These are phyloP conservation scores for Penicillium sp. DNA, from an alignment of 2,329 filamentous ascomycete species.

Conservation along the genomic window DNA sequence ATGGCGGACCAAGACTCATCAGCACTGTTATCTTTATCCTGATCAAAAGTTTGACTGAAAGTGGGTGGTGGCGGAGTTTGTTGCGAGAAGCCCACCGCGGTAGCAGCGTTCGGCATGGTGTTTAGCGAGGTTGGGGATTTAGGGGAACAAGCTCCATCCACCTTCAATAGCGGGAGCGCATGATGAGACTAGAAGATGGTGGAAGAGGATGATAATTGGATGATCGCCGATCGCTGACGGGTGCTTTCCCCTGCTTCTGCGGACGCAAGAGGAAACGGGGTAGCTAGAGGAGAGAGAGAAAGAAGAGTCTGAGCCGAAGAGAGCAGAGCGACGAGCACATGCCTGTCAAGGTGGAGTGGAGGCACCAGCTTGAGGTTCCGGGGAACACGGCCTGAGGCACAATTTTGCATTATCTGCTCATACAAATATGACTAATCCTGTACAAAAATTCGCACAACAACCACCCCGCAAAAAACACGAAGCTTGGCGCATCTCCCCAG, in stretches of 20 bases:
- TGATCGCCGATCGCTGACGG: constrained; percentile 2
- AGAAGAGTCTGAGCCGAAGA: not conserved
- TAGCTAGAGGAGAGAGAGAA: constrained; percentile 8
- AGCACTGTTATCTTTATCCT: constrained; percentile 37
- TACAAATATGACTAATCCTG: not conserved
- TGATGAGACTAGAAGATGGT: constrained; percentile 14
- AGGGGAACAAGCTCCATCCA: constrained; percentile 25
- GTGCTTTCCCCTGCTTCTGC: not conserved
- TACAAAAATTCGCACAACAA: not conserved
- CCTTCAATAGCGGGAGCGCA: constrained; percentile 19
- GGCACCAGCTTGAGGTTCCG: not conserved
- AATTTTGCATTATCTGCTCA: not conserved
- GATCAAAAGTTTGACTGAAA: constrained; percentile 26
- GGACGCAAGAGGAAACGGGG: not conserved
- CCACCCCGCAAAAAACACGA: constrained; percentile 15
- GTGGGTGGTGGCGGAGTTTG: constrained; percentile 29
- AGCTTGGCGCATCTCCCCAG: constrained; percentile 5
- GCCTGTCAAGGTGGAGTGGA: constrained; percentile 1
- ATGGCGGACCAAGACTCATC: constrained; percentile 41
- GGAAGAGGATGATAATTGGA: constrained; percentile 7
- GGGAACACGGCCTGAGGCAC: constrained; percentile 19
- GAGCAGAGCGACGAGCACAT: constrained; percentile 4
- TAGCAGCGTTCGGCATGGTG: constrained; percentile 41
- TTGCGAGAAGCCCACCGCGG: constrained; percentile 27
- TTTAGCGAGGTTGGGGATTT: constrained; percentile 37